Evolutionary conservation across 768 basidiomycete species (phyloP).

Genomic region (Polyporus arcularius): DNA sequence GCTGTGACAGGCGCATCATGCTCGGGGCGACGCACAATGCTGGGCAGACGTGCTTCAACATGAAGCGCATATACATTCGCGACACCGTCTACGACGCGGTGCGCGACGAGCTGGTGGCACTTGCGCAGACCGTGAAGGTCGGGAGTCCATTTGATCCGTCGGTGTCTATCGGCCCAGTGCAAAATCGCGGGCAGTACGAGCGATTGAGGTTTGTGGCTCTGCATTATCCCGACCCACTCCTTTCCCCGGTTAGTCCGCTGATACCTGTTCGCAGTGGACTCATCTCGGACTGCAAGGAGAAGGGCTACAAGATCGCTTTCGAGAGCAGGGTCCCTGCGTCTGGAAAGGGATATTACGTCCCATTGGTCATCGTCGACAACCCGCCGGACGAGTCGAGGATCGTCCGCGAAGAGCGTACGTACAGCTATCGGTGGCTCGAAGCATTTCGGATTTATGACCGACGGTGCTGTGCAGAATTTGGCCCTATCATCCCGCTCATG

Average conservation of each 20-base stretch:
- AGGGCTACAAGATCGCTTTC: slow-evolving; percentile 10
- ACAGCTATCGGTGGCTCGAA: not conserved
- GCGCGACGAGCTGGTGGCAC: slow-evolving; percentile 1
- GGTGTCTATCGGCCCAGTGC: slow-evolving; percentile 4
- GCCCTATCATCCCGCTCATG: slow-evolving; percentile 10
- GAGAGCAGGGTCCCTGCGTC: not conserved
- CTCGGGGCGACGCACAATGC: slow-evolving; percentile 1
- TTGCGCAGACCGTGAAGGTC: not conserved
- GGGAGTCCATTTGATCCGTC: not conserved
- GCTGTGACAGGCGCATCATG: not conserved
- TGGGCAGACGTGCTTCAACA: slow-evolving; percentile 12
- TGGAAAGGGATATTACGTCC: slow-evolving; percentile 6
- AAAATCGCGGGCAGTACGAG: not conserved
- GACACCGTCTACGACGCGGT: slow-evolving; percentile 13
- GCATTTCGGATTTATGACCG: not conserved
- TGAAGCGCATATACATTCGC: slow-evolving; percentile 13
- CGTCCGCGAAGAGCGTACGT: slow-evolving; percentile 16
- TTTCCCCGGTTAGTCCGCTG: not conserved
- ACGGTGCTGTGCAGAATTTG: slow-evolving; percentile 2
- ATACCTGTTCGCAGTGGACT: not conserved
- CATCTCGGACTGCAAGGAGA: slow-evolving; percentile 10
- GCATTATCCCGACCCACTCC: not conserved
- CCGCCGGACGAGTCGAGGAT: slow-evolving; percentile 12
- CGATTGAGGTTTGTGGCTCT: not conserved
- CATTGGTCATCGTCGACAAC: slow-evolving; percentile 11